phyloP scores from a whole-genome alignment of 73 alveolate species.

The Paramecium sexaurelia region DNA sequence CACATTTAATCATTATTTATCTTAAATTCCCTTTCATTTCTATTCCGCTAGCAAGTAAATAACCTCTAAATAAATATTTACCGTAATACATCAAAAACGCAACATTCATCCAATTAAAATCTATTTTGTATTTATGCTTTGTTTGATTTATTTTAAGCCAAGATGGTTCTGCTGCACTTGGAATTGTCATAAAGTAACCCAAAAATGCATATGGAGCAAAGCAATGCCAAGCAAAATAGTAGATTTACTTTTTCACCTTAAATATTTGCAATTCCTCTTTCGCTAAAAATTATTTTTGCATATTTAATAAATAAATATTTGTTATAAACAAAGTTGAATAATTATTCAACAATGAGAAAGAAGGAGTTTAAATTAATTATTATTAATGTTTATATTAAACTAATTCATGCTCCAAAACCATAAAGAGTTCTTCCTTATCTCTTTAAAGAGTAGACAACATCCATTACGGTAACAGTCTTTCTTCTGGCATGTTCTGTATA shows the following conservation, averaged over 20 bases:
- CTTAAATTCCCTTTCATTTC: slow-evolving; percentile 40
- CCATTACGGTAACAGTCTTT: slow-evolving; percentile 88
- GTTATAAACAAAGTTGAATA: not conserved
- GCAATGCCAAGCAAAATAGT: slow-evolving; percentile 37
- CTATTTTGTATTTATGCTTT: not conserved
- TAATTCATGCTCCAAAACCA: slow-evolving; percentile 77
- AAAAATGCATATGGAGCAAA: slow-evolving; percentile 44
- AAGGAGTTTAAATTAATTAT: not conserved
- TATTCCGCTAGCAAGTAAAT: not conserved
- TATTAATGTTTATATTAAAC: not conserved
- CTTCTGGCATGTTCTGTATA: slow-evolving; percentile 90
- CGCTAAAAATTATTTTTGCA: not conserved
- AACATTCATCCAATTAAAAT: slow-evolving; percentile 18
- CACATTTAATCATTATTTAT: slow-evolving; percentile 20
- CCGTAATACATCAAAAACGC: not conserved
- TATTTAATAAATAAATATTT: not conserved
- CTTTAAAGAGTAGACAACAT: slow-evolving; percentile 87
- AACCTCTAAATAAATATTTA: not conserved
- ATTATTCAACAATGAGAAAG: not conserved
- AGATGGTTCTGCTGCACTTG: slow-evolving; percentile 50
- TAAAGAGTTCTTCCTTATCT: slow-evolving; percentile 88
- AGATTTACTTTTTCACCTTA: not conserved
- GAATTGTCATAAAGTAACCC: slow-evolving; percentile 38
- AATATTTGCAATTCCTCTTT: not conserved
- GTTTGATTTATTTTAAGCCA: slow-evolving; percentile 22